phyloP scores from a whole-genome alignment of 2,329 filamentous ascomycete genomes.

The Ophiosphaerella herpotricha region DNA sequence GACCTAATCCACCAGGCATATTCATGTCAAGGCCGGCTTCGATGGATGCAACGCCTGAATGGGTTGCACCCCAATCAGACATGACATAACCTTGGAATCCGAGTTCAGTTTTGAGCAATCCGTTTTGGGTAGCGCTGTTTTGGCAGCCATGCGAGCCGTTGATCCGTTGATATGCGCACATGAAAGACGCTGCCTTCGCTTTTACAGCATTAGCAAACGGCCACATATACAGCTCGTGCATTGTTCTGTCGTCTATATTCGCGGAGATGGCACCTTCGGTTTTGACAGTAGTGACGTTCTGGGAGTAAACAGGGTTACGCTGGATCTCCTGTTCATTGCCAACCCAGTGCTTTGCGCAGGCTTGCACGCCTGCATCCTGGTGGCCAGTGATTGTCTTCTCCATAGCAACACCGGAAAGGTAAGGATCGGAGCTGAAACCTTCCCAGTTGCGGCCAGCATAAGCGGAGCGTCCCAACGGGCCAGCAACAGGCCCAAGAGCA shows the following conservation, averaged over 20 bases:
- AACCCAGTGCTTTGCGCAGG: slow-evolving; percentile 59
- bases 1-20: slow-evolving; percentile 44
- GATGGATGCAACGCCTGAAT: slow-evolving; percentile 49
- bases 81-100: slow-evolving; percentile 55
- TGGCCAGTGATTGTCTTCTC: slow-evolving; percentile 47
- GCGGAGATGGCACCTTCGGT: slow-evolving; percentile 60
- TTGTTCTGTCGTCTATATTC: slow-evolving; percentile 67
- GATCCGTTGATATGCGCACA: slow-evolving; percentile 59
- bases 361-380: slow-evolving; percentile 50
- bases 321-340: slow-evolving; percentile 65
- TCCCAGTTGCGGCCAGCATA: slow-evolving; percentile 53
- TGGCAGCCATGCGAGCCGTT: slow-evolving; percentile 45
- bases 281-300: slow-evolving; percentile 58
- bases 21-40: slow-evolving; percentile 56
- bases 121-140: slow-evolving; percentile 52
- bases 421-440: slow-evolving; percentile 51
- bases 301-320: slow-evolving; percentile 53
- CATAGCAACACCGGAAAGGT: slow-evolving; percentile 50
- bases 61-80: slow-evolving; percentile 54
- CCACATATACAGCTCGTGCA: slow-evolving; percentile 70
- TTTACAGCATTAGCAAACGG: slow-evolving; percentile 66
- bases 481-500: slow-evolving; percentile 56
- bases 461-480: slow-evolving; percentile 50
- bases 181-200: slow-evolving; percentile 63
- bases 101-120: slow-evolving; percentile 57